Conservation (phyloP, 1,284 basidiomycete genomes). For the Coniferiporia sulphurascens region DNA sequence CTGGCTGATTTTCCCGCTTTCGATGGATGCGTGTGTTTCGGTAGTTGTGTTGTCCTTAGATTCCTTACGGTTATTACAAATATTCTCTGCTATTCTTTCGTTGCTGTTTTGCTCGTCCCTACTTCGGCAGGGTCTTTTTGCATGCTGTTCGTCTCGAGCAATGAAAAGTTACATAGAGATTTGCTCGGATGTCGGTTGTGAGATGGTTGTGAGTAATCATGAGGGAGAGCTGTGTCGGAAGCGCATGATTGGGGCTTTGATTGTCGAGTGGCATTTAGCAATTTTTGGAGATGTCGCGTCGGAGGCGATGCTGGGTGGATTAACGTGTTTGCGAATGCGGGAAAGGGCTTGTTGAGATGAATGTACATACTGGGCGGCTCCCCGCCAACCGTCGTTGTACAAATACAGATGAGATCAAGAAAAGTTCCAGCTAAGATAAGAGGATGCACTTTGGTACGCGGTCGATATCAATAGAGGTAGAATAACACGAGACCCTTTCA, state of each 20-base stretch:
- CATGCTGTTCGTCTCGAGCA: conserved; percentile 12
- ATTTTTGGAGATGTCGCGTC: no score
- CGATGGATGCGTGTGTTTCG: conserved; percentile 4
- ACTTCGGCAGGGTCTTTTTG: conserved; percentile 1
- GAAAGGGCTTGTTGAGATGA: no score
- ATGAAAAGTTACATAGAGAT: conserved; percentile 11
- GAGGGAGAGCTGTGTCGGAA: not conserved
- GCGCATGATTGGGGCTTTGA: no score
- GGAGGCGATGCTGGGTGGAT: no score
- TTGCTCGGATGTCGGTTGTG: not conserved
- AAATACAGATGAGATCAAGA: no score
- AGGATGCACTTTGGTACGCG: no score
- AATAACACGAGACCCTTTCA: not conserved
- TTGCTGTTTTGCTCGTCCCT: conserved; percentile 1
- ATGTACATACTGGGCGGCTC: no score
- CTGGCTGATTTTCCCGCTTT: conserved; percentile 35
- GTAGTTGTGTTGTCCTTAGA: conserved; percentile 15
- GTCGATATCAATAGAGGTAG: no score
- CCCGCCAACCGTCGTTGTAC: no score
- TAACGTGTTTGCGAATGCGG: no score
- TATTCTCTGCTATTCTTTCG: conserved; percentile 16
- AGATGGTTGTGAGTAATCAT: not conserved
- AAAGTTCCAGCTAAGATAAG: no score
- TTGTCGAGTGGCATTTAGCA: no score
- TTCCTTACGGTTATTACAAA: conserved; percentile 11